Evolutionary conservation across 768 basidiomycete genomes (phyloP).

Genomic region (Infundibulicybe gibba): DNA sequence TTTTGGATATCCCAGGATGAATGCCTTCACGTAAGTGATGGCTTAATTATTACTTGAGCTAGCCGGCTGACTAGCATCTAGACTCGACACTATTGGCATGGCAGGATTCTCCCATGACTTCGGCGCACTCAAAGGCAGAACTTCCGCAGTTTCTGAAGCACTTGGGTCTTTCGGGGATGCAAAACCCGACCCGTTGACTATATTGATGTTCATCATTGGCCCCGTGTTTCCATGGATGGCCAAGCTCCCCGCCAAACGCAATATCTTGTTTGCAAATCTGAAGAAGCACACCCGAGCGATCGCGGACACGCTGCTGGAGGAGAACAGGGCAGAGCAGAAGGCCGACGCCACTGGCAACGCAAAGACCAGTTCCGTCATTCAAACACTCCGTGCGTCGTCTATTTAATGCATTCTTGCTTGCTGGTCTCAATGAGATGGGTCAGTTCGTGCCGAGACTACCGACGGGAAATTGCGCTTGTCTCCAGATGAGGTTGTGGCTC

Average conservation of each 20-base stretch:
- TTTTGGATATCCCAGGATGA: slow-evolving; percentile 1
- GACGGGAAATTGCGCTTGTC: slow-evolving; percentile 16
- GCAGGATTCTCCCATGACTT: not conserved
- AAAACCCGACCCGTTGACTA: not conserved
- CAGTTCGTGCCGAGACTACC: slow-evolving; percentile 12
- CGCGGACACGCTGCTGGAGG: slow-evolving; percentile 33
- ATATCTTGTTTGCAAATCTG: not conserved
- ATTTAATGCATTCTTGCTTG: not conserved
- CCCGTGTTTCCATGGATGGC: slow-evolving; percentile 15
- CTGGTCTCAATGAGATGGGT: not conserved
- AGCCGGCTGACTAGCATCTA: not conserved
- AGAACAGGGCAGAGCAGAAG: slow-evolving; percentile 28
- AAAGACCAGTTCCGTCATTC: slow-evolving; percentile 6
- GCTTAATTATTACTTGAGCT: not conserved
- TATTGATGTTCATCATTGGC: slow-evolving; percentile 4
- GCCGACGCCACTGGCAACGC: slow-evolving; percentile 7
- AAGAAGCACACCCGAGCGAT: slow-evolving; percentile 20
- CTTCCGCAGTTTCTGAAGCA: not conserved
- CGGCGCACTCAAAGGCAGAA: not conserved
- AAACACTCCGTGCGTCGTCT: slow-evolving; percentile 5
- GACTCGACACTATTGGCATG: not conserved
- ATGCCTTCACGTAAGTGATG: not conserved
- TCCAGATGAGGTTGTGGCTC: slow-evolving; percentile 21
- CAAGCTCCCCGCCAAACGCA: not conserved
- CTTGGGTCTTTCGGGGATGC: not conserved